Conservation (phyloP, 257 asterid genomes). For the Fraxinus cuspidata region DNA sequence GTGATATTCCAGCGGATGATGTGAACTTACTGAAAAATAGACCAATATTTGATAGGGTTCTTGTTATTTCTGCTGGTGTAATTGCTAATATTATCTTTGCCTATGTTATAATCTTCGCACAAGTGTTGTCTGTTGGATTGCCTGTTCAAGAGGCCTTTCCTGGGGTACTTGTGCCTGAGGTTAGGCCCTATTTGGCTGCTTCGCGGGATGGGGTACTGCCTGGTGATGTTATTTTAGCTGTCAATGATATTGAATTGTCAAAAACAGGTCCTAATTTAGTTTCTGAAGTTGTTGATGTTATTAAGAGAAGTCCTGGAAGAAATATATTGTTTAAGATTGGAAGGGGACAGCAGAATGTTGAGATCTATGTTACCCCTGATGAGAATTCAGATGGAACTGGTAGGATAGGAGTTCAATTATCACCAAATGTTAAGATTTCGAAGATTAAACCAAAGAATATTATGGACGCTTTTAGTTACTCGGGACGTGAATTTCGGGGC, state of each 20-base stretch:
- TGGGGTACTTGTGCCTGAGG: conserved; percentile 95
- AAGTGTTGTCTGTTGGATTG: conserved; percentile 84
- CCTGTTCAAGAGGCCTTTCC: conserved; percentile 97
- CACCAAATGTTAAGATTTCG: conserved; percentile 72
- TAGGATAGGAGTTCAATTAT: conserved; percentile 82
- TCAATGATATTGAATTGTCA: conserved; percentile 53
- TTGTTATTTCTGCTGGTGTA: conserved; percentile 97
- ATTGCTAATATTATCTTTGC: conserved; percentile 86
- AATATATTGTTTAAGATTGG: conserved; percentile 60
- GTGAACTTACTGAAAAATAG: conserved; percentile 79
- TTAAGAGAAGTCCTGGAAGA: conserved; percentile 60
- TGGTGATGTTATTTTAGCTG: conserved; percentile 85
- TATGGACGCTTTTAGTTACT: conserved; percentile 55
- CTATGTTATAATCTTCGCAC: conserved; percentile 65
- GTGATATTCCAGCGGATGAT: conserved; percentile 89
- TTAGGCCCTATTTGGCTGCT: conserved; percentile 90
- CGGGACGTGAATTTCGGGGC: conserved; percentile 92
- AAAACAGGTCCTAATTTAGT: conserved; percentile 70
- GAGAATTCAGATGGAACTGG: conserved; percentile 81
- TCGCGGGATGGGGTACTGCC: conserved; percentile 76
- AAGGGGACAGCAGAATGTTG: conserved; percentile 57
- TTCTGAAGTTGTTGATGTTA: conserved; percentile 76
- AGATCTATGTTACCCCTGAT: conserved; percentile 70
- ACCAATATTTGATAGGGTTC: conserved; percentile 76
- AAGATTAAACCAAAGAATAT: conserved; percentile 63